A percentile compares a stretch with the other conserved stretches of the same genome.
Conservation (phyloP, 192 early-diverging fungal genomes). For the Radiomyces spectabilis region DNA sequence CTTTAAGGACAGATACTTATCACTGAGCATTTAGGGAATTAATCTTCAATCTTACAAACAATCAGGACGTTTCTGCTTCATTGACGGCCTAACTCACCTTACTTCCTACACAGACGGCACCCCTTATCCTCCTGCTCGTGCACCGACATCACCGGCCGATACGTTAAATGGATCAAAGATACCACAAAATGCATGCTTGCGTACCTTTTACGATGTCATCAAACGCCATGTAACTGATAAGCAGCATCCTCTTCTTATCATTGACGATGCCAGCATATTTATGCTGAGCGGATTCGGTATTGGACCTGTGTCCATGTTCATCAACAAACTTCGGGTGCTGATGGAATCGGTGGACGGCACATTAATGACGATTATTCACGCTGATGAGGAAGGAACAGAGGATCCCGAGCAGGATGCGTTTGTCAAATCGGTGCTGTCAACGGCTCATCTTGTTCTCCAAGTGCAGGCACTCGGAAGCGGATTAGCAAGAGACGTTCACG, state of each 20-base stretch:
- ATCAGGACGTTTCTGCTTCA: slow-evolving; percentile 38
- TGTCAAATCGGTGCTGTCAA: slow-evolving; percentile 37
- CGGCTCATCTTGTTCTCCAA: slow-evolving; percentile 40
- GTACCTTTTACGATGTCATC: slow-evolving; percentile 31
- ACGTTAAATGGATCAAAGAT: slow-evolving; percentile 15
- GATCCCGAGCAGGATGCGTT: slow-evolving; percentile 39
- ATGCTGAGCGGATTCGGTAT: slow-evolving; percentile 37
- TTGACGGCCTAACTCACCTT: slow-evolving; percentile 51
- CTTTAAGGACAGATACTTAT: neutral
- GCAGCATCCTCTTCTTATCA: slow-evolving; percentile 30
- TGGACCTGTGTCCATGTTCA: slow-evolving; percentile 28
- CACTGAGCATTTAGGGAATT: slow-evolving; percentile 32
- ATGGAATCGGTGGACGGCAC: slow-evolving; percentile 39
- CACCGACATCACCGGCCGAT: slow-evolving; percentile 20
- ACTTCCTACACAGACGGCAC: slow-evolving; percentile 29
- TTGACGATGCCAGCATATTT: slow-evolving; percentile 48
- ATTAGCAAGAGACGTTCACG: slow-evolving; percentile 48
- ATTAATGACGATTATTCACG: slow-evolving; percentile 43
- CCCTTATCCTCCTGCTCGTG: slow-evolving; percentile 14
- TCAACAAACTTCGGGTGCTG: slow-evolving; percentile 34
- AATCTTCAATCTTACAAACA: slow-evolving; percentile 38
- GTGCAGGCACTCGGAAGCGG: slow-evolving; percentile 43
- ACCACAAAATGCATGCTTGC: slow-evolving; percentile 15
- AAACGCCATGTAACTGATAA: slow-evolving; percentile 8
- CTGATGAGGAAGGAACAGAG: slow-evolving; percentile 38